phyloP scores from a whole-genome alignment of 257 asterid species.

The Nyctanthes arbortristis region DNA sequence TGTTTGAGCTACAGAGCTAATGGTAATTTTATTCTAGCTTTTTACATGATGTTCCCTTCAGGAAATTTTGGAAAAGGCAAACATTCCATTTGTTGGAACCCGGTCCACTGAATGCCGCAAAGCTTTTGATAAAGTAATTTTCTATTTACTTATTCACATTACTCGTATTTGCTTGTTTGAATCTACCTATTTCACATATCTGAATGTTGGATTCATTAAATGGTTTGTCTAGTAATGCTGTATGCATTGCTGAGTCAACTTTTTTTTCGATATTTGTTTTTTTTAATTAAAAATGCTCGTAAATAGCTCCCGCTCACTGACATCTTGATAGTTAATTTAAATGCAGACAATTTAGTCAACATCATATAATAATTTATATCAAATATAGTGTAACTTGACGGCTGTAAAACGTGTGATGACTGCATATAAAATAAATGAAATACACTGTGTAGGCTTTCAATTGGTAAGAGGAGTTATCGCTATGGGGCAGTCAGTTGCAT shows the following conservation, averaged over 20 bases:
- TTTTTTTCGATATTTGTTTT: background rate
- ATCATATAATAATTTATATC: background rate
- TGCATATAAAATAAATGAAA: background rate
- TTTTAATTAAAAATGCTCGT: background rate
- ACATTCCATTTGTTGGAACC: constrained; percentile 80
- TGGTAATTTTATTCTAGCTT: constrained; percentile 6
- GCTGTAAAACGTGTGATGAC: background rate
- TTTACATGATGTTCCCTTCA: constrained; percentile 26
- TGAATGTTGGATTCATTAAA: constrained; percentile 14
- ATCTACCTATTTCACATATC: background rate
- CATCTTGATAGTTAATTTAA: background rate
- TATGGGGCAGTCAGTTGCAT: background rate
- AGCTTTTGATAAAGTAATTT: constrained; percentile 81
- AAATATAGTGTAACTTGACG: background rate
- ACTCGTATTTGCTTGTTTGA: constrained; percentile 4
- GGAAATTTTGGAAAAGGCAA: constrained; percentile 71
- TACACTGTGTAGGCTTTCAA: background rate
- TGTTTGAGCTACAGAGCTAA: background rate
- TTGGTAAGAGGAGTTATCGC: background rate
- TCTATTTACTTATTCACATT: constrained; percentile 21
- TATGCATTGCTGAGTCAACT: constrained; percentile 5
- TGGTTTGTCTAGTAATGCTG: constrained; percentile 7
- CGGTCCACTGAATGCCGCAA: constrained; percentile 62
- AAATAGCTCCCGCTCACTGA: background rate
- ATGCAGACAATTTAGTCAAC: background rate